Evolutionary conservation across 257 asterid genomes (phyloP), one percentile per base, ranked within the genome.

Genomic region (Penstemon eatonii): DNA sequence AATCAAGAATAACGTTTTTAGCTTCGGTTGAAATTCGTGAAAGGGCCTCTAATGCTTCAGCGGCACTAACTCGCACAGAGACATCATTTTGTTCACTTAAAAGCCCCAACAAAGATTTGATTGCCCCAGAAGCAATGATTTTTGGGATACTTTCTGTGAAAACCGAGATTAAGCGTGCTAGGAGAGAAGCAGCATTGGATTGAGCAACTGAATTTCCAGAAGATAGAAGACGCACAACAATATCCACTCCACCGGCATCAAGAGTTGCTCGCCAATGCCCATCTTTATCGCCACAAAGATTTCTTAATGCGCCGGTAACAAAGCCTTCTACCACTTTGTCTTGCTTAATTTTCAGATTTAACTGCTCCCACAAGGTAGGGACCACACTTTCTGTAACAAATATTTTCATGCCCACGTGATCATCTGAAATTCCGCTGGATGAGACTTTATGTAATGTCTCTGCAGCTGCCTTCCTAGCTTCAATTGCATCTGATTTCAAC

Each of bases 361-460:
- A 77, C 67, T 85, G 95, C 73, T 83, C 94, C 98, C 96, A 91
- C 60, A 91, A 67, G 52, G 84, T 78, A 4, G 93, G 91, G 36
- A 91, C 96, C 70, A 89, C 98, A 10, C 90, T 88, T 75, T 91
- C 96, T 0, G 96, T 89, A 39, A 87, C 84, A 70, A 89, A 91
- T 75, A 91, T 87, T 72, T 86, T 80, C 85, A 85, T 84, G 78
- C 98, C 98, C 46, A 85, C 89, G 12, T 80, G 92, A 75, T 89
- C 96, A 65, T 89, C 87, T 40, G 90, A 85, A 65, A 89, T 84
- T 45, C 89, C 94, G 73, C 81, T 85, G 1, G 89, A 79, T 15
- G 98, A 89, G 57, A 87, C 89, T 39, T 83, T 86, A 74, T 76
- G 80, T 74, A 92, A 60, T 57, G 95, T 90, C 79, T 87, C 98